A percentile compares a stretch with the other conserved stretches of the same genome.
phyloP scores from a whole-genome alignment of 306 rosid species.

The Styphnolobium japonicum region DNA sequence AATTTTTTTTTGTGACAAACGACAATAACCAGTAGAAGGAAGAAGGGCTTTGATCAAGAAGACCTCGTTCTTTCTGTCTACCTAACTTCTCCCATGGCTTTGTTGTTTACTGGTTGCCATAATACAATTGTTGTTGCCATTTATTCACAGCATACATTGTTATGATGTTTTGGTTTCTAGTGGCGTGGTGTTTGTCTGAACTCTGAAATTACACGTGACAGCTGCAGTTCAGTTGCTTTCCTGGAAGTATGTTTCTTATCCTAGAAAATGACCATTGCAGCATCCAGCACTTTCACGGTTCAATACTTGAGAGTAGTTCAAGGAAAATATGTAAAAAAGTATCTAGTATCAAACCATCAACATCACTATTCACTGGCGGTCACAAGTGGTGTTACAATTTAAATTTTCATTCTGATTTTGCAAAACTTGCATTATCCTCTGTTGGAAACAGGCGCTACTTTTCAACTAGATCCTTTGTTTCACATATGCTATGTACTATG shows the following conservation, averaged over 20 bases:
- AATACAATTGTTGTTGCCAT: not conserved
- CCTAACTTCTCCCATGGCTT: not conserved
- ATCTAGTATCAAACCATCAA: not conserved
- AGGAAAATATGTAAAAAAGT: not conserved
- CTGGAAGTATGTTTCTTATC: not conserved
- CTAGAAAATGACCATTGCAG: not conserved
- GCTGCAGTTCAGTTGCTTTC: not conserved
- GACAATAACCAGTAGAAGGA: no score
- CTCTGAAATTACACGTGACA: not conserved
- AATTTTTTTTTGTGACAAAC: no score
- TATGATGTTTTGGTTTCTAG: not conserved
- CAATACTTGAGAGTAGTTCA: not conserved
- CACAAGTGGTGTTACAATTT: not conserved
- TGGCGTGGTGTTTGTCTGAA: not conserved
- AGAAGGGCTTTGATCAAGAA: no score
- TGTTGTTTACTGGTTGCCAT: not conserved
- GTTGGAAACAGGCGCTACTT: no score
- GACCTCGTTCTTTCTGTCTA: no score
- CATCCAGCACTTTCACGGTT: not conserved
- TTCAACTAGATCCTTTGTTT: no score
- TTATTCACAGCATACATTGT: not conserved
- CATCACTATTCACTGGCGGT: not conserved
- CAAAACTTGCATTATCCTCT: not conserved
- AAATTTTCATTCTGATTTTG: not conserved
- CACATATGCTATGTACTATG: no score